A percentile compares a stretch with the other conserved stretches of the same genome.
phyloP scores from a whole-genome alignment of 345 rosid species.

The Boechera stricta region DNA sequence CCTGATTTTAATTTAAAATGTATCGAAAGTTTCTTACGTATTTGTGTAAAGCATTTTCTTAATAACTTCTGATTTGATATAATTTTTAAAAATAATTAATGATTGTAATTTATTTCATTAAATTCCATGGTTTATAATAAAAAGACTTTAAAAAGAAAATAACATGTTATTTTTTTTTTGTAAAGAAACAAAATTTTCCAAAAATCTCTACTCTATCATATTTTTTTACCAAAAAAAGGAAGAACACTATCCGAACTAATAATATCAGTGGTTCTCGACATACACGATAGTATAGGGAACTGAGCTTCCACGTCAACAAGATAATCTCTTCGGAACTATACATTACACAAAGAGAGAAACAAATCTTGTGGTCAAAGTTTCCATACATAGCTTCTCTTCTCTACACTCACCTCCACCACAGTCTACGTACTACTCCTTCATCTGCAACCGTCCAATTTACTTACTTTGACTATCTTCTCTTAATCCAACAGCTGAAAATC shows the following conservation, averaged over 20 bases:
- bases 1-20: not conserved
- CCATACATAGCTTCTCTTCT: not conserved
- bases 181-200: not conserved
- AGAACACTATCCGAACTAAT: not conserved
- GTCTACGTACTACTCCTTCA: no score
- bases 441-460: not conserved
- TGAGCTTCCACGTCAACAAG: constrained; percentile 34
- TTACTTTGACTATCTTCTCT: constrained; percentile 7
- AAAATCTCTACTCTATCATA: not conserved
- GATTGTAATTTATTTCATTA: not conserved
- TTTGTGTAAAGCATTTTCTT: not conserved
- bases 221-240: not conserved
- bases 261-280: constrained; percentile 19
- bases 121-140: not conserved
- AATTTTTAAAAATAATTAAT: not conserved
- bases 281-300: constrained; percentile 25
- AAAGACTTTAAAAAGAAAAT: not conserved
- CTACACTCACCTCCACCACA: not conserved
- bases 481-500: not conserved
- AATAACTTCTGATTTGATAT: not conserved
- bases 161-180: no score
- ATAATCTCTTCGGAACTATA: constrained; percentile 32
- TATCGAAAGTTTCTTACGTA: not conserved
- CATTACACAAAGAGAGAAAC: constrained; percentile 6
- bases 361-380: constrained; percentile 39